A percentile compares a stretch with the other conserved stretches of the same genome.
Evolutionary conservation across 106 monocot genomes (phyloP).

Genomic region (Ottelia alismoides): DNA sequence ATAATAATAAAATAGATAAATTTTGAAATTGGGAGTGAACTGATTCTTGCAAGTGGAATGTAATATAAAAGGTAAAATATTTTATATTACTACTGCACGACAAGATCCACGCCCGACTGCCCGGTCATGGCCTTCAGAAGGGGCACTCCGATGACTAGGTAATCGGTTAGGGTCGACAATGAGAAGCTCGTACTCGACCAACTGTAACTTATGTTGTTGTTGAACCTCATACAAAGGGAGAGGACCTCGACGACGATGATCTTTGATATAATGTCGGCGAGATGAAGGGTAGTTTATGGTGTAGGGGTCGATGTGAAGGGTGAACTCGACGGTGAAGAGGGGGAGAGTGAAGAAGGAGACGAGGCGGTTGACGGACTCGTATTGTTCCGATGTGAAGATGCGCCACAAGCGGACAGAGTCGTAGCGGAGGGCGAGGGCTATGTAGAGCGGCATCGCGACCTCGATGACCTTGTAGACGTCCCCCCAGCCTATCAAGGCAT

Average conservation of each 20-base stretch:
- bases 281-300: constrained; percentile 53
- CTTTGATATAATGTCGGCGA: constrained; percentile 63
- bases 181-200: constrained; percentile 54
- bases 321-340: constrained; percentile 77
- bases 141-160: constrained; percentile 38
- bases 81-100: constrained; percentile 72
- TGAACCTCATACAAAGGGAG: constrained; percentile 23
- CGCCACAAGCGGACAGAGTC: constrained; percentile 76
- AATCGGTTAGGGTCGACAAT: constrained; percentile 34
- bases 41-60: too few relatives aligned
- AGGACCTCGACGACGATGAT: constrained; percentile 16
- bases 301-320: constrained; percentile 42
- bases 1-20: too few relatives aligned
- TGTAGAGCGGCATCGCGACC: constrained; percentile 69
- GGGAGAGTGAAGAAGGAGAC: constrained; percentile 65
- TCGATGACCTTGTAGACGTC: constrained; percentile 71
- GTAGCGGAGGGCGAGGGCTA: constrained; percentile 54
- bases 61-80: too few relatives aligned
- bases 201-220: constrained; percentile 19
- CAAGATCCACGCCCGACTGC: constrained; percentile 33
- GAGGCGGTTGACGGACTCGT: constrained; percentile 54
- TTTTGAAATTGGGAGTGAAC: too few relatives aligned
- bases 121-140: constrained; percentile 44
- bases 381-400: constrained; percentile 62
- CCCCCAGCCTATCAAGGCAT: constrained; percentile 45